Conservation (phyloP, 176 grass and related monocot genomes). For the Bothriochloa decipiens region DNA sequence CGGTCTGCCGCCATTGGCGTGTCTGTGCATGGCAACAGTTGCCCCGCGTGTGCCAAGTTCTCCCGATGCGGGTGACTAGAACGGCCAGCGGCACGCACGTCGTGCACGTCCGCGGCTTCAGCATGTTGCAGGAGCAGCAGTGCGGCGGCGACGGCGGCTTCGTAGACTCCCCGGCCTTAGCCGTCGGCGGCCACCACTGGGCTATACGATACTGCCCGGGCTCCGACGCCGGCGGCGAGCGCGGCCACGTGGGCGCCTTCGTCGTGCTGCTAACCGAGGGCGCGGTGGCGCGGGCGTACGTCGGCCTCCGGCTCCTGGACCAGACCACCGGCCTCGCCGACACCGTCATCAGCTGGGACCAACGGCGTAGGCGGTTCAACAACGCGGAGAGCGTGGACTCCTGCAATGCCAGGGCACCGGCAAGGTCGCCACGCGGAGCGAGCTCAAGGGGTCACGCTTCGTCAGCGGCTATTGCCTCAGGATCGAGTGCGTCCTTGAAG, state of each 20-base stretch:
- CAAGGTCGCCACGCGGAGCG: not conserved
- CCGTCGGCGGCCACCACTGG: not conserved
- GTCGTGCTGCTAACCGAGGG: conserved; percentile 11
- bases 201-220: no score
- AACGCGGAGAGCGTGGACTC: not conserved
- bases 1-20: not conserved
- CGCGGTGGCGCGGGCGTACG: conserved; percentile 21
- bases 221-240: no score
- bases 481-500: conserved; percentile 14
- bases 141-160: not conserved
- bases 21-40: not conserved
- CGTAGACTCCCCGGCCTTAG: not conserved
- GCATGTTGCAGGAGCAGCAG: not conserved
- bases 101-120: not conserved
- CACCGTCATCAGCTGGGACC: no score
- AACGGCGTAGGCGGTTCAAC: not conserved
- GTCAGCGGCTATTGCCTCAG: conserved; percentile 9
- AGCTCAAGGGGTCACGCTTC: not conserved
- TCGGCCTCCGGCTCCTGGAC: conserved; percentile 18
- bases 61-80: not conserved
- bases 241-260: not conserved
- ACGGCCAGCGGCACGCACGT: not conserved
- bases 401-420: not conserved
- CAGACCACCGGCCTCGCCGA: not conserved
- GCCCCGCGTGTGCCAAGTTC: no score